phyloP scores from a whole-genome alignment of 768 basidiomycete genomes.

The Suillus subaureus region DNA sequence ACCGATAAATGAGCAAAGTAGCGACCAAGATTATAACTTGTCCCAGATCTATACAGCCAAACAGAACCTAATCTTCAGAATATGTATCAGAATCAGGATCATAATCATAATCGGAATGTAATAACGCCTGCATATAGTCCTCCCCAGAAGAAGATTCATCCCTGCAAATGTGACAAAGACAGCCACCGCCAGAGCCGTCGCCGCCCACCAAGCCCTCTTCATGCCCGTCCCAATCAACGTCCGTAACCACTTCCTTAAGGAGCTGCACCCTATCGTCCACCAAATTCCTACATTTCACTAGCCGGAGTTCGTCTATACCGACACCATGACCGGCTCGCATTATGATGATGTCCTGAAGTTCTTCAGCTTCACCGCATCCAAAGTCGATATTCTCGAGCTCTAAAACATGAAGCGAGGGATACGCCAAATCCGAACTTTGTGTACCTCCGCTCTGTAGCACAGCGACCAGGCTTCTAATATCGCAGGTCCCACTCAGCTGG shows the following conservation, averaged over 20 bases:
- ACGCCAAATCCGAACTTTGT: neutral
- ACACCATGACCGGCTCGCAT: neutral
- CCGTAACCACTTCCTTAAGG: neutral
- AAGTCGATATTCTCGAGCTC: neutral
- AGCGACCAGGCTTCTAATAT: neutral
- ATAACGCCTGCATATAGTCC: neutral
- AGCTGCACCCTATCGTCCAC: neutral
- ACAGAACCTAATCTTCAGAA: neutral
- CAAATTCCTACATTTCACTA: neutral
- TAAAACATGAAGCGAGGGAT: neutral
- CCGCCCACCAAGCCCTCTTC: neutral
- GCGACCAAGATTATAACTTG: neutral
- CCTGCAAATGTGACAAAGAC: neutral
- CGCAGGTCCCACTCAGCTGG: neutral
- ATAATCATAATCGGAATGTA: neutral
- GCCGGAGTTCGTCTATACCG: neutral
- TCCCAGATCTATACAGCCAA: neutral
- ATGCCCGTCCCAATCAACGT: neutral
- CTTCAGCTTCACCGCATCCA: neutral
- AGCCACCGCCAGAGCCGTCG: neutral
- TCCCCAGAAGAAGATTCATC: neutral
- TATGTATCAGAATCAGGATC: neutral
- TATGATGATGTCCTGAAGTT: neutral
- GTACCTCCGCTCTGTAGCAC: neutral
- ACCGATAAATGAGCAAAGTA: neutral